These are phyloP conservation scores for Phytophthora fragariaefolia DNA, from an alignment of 352 stramenopile species.

Conservation along the genomic window DNA sequence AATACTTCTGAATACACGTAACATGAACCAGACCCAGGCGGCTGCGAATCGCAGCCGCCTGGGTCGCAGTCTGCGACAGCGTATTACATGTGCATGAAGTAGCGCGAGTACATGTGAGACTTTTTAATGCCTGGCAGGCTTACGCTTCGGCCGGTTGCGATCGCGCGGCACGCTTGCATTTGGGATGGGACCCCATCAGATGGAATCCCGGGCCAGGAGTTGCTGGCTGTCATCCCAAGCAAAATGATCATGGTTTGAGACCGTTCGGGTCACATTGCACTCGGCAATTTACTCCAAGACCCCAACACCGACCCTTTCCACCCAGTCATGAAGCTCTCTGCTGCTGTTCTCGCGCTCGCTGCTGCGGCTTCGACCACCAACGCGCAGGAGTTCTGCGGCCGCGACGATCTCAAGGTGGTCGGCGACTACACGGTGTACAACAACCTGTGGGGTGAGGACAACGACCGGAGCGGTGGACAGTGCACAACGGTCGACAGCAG, in stretches of 20 bases:
- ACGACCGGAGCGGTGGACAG: conserved; percentile 35
- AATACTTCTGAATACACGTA: too few relatives aligned
- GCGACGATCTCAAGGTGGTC: conserved; percentile 23
- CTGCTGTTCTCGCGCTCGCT: conserved; percentile 2
- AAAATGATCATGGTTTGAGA: not conserved
- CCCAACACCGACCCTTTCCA: not conserved
- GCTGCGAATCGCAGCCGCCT: too few relatives aligned
- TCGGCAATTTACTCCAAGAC: conserved; percentile 23
- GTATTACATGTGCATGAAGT: too few relatives aligned
- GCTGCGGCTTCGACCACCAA: conserved; percentile 2
- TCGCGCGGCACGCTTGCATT: not conserved
- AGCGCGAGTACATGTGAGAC: too few relatives aligned
- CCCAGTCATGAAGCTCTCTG: conserved; percentile 23
- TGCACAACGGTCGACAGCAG: conserved; percentile 41
- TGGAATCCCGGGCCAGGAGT: conserved; percentile 3
- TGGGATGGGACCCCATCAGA: conserved; percentile 17
- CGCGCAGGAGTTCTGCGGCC: conserved; percentile 21
- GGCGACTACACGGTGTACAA: conserved; percentile 50
- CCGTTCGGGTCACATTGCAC: not conserved
- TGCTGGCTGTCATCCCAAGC: not conserved
- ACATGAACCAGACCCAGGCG: too few relatives aligned
- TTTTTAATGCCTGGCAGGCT: too few relatives aligned
- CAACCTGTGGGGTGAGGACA: conserved; percentile 40
- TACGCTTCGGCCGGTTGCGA: conserved; percentile 5
- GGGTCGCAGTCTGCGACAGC: not conserved